Percentiles rank a stretch among this genome's conserved stretches.
Conservation (phyloP, 805 yeast genomes). For the Tetrapisispora namnaoensis region DNA sequence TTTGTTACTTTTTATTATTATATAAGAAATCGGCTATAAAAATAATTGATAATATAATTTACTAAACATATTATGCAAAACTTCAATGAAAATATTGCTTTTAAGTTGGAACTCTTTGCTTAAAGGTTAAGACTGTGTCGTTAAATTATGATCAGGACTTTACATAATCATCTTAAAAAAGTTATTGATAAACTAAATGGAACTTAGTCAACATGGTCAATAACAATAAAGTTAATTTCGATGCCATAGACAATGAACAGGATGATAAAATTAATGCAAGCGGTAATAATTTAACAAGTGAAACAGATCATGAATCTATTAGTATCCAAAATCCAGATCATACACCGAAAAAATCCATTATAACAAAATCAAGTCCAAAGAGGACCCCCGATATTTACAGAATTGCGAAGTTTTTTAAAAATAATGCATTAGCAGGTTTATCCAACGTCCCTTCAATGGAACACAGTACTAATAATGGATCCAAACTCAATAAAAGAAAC, state of each 20-base stretch:
- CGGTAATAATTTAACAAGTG: neutral
- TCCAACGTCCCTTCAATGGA: neutral
- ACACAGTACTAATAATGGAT: neutral
- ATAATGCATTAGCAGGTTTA: constrained; percentile 10
- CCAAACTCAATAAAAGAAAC: neutral
- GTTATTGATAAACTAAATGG: neutral
- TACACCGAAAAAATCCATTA: neutral
- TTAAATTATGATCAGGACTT: too few relatives aligned
- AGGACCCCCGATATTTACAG: constrained; percentile 23
- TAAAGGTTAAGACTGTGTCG: too few relatives aligned
- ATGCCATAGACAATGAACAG: neutral
- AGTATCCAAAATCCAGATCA: neutral
- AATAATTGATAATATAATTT: too few relatives aligned
- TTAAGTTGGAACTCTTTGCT: too few relatives aligned
- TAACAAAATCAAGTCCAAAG: neutral
- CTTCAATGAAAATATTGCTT: too few relatives aligned
- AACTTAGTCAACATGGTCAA: neutral
- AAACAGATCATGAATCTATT: neutral
- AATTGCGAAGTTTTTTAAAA: constrained; percentile 18
- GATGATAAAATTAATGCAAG: neutral
- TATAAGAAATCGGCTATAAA: too few relatives aligned
- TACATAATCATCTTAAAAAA: too few relatives aligned
- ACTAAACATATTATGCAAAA: too few relatives aligned
- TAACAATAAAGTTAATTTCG: neutral
- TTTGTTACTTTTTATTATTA: too few relatives aligned